phyloP scores from a whole-genome alignment of 1,139 yeast genomes.

The Tardiomyces blankii region DNA sequence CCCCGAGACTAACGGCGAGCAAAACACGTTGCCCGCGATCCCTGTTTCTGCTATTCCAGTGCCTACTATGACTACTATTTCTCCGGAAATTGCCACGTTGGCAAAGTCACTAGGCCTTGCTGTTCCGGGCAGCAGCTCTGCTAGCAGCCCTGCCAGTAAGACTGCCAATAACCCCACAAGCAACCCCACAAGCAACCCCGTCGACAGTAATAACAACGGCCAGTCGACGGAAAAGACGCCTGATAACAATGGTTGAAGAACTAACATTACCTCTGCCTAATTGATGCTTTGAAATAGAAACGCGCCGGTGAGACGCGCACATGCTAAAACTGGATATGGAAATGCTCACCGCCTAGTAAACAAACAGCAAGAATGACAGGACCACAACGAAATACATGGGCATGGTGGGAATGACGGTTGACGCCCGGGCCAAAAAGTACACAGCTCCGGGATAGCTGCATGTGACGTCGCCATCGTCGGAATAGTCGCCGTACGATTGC shows the following conservation, averaged over 20 bases:
- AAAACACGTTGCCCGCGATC: background rate
- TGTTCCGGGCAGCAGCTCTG: background rate
- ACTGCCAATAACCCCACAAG: too few species aligned
- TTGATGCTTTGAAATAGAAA: too few species aligned
- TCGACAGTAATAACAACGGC: background rate
- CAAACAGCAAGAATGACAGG: background rate
- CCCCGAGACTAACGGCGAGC: background rate
- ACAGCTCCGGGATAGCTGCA: constrained; percentile 29
- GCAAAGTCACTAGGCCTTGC: background rate
- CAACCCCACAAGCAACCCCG: too few species aligned
- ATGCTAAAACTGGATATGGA: constrained; percentile 3
- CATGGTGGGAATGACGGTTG: background rate
- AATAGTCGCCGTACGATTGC: constrained; percentile 19
- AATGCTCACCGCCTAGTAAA: background rate
- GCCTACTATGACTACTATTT: background rate
- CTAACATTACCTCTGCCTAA: too few species aligned
- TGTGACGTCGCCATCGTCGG: constrained; percentile 23
- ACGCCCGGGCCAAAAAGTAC: constrained; percentile 15
- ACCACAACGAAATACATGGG: background rate
- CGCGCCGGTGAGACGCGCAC: background rate
- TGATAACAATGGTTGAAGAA: too few species aligned
- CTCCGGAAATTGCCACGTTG: background rate
- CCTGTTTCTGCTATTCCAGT: background rate
- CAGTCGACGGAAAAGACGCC: too few species aligned
- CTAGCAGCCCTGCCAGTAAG: too few species aligned